Conservation (phyloP, 2,329 filamentous ascomycete genomes). For the Botrytis squamosa region DNA sequence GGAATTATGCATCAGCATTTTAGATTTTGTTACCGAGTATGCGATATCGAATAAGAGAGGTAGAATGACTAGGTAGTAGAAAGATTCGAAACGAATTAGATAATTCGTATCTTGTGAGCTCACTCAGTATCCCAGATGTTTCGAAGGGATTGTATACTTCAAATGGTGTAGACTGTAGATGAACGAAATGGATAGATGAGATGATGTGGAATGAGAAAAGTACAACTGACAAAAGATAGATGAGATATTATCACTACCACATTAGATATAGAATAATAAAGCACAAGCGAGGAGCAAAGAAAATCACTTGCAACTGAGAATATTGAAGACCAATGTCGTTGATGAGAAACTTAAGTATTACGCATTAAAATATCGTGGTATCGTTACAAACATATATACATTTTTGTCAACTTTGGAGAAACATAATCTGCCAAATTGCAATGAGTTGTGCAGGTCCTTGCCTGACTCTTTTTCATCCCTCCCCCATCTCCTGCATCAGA, state of each 20-base stretch:
- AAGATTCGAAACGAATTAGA: neutral
- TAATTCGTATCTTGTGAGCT: accelerated
- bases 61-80: neutral
- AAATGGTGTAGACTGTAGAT: neutral
- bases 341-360: neutral
- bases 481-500: neutral
- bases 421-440: neutral
- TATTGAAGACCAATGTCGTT: neutral
- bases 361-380: slow-evolving; percentile 14
- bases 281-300: neutral
- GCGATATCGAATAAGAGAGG: accelerated
- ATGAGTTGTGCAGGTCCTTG: neutral
- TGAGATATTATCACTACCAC: neutral
- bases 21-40: neutral
- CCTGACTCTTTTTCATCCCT: neutral
- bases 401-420: neutral
- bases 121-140: neutral
- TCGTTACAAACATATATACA: neutral
- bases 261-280: neutral
- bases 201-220: neutral
- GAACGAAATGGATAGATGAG: neutral
- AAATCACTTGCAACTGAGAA: neutral
- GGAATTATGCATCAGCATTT: neutral
- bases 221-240: neutral
- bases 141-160: neutral